Base-by-base conservation (phyloP, 1,284 basidiomycete species). In the Cryptococcus deneoformans region DNA sequence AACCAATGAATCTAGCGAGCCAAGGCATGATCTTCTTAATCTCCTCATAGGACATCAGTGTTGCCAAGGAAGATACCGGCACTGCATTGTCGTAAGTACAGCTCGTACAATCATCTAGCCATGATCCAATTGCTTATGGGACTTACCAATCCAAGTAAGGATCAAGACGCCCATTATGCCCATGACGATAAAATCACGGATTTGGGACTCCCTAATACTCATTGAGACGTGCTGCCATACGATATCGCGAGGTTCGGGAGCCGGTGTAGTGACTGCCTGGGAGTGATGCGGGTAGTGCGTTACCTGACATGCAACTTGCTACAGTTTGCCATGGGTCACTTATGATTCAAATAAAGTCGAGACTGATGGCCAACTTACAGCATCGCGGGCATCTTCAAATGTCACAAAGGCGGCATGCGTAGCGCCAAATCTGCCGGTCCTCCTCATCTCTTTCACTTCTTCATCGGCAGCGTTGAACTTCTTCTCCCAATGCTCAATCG, bases 181-280 rank as follows among this genome's bases (percentile, higher is more conserved):
- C 35, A 91, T 79, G 2, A 93, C 87, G 8, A 93, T 71, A 29
- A 86, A 59, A 53, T 89, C 84, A 20, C 92, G 84, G 5, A 86
- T 81, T 47, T 85, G 81, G 10, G 85, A 78, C 7, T 14, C 79
- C 38, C 81, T 72, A 4, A 81, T 77, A 0, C 87, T 83, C 57
- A 88, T 84, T 1, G 85, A 81, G 77, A 98, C 87, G 20, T 92
- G 94, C 45, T 85, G 82, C 96, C 95, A 99, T 16, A 97, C 86
- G 57, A 99, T 90, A 73, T 99, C 95, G 46, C 95, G 84, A 8
- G 95, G 95, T 73, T 99, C 95, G 0, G 93, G 94, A 0, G 95
- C 94, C 5, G 85, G 85, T 49, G 82, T 82, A 2, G 90, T 92
- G 11, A 81, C 79, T 52, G 85, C 82, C 69, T 87, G 82, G 55